Base-by-base conservation (phyloP, 306 rosid genomes). In the Lathyrus tuberosus region DNA sequence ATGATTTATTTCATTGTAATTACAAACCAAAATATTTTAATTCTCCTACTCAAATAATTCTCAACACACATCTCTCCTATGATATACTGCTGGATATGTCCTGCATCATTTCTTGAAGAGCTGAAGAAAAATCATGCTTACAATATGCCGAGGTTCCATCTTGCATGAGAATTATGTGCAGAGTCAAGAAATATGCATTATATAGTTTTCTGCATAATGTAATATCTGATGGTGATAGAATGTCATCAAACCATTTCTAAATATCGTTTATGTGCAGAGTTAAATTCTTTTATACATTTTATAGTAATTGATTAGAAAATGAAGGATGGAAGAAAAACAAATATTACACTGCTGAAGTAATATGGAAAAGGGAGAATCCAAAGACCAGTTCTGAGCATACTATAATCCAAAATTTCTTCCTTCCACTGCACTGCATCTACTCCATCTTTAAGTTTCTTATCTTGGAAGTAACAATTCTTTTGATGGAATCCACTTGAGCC, bases 1-100 rank as follows among this genome's bases (percentile, higher is more conserved):
- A 80, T 72, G 0, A 86, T 95, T 69, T 91, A 95, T 75, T 89
- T 95, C 74, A 52, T 95, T 30, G 99, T 91, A 86, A 85, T 72
- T 85, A 42, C 71, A 61, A 47, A 14, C 46, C 31, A 51, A 64
- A 15, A 40, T 60, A 58, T n/a, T 52, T 59, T 44, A 30, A 17
- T 37, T 48, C 37, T 65, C 10, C 44, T 65, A 42, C 18, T 69
- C 72, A 65, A 35, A 51, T 63, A 37, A 48, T 60, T 54, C 52
- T 71, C 44, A 40, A 51, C 53, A 41, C 35, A 6, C 68, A 40
- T 70, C 40, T 47, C 43, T 57, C 8, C 18, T 52, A 65, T 73
- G 16, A 43, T 30, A 76, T 73, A 10, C 52, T 54, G 66, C 74
- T 64, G 69, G 69, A 68, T 15, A 51, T 51, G 5, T 51, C 76